A percentile compares a stretch with the other conserved stretches of the same genome.
These are phyloP conservation scores for Zoysia pacifica DNA, from an alignment of 176 grass and related monocot genomes.

Conservation along the genomic window DNA sequence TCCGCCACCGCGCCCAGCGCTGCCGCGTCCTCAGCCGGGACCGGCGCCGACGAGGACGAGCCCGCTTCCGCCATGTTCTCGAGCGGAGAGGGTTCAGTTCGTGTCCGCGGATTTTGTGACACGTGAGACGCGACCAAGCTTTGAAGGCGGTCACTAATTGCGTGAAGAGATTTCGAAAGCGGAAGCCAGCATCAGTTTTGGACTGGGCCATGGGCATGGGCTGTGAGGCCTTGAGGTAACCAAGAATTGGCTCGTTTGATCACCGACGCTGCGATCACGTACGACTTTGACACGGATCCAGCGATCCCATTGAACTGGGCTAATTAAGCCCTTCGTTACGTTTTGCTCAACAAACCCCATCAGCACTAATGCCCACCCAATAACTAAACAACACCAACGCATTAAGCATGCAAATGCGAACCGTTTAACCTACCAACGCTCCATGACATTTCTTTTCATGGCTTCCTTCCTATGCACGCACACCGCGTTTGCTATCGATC, in stretches of 20 bases:
- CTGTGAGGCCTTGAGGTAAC: neutral
- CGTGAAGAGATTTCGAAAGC: neutral
- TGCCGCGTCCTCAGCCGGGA: conserved; percentile 6
- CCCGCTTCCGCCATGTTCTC: conserved; percentile 43
- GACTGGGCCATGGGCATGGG: neutral
- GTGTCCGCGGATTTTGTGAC: neutral
- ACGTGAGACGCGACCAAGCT: neutral
- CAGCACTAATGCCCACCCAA: neutral
- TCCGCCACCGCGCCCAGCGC: conserved; percentile 41
- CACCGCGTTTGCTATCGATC: neutral
- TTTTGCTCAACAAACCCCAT: neutral
- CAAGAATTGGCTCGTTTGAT: neutral
- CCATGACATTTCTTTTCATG: too few species aligned
- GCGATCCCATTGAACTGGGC: neutral
- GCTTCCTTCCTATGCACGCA: too few species aligned
- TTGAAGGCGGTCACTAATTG: neutral
- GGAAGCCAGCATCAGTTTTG: neutral
- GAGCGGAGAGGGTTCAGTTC: neutral
- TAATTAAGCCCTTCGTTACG: neutral
- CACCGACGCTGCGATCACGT: neutral
- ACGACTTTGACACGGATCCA: neutral
- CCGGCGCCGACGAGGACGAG: conserved; percentile 38
- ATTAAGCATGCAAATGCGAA: neutral
- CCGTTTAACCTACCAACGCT: conserved; percentile 17
- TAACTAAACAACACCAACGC: neutral